Evolutionary conservation across 106 monocot species (phyloP).

Genomic region (Dioscorea dumetorum): DNA sequence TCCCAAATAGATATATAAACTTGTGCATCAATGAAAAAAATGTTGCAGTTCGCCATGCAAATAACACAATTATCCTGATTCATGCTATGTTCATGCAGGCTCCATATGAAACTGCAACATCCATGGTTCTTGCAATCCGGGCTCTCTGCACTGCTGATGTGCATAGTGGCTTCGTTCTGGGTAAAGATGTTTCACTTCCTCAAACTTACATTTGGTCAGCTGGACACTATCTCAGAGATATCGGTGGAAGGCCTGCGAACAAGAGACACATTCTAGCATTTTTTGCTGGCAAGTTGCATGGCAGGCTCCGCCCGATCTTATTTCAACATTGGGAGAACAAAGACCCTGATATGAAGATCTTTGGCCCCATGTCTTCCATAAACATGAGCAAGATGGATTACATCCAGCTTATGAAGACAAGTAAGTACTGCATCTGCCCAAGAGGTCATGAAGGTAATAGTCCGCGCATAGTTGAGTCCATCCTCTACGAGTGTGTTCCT

Average conservation of each 20-base stretch:
- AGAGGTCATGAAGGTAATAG: slow-evolving; percentile 94
- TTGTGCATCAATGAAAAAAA: too few relatives aligned
- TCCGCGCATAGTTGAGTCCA: slow-evolving; percentile 86
- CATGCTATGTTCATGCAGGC: too few relatives aligned
- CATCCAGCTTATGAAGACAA: slow-evolving; percentile 73
- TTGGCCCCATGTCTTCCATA: slow-evolving; percentile 52
- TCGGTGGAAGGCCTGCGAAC: slow-evolving; percentile 40
- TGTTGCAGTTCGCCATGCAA: too few relatives aligned
- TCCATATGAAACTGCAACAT: too few relatives aligned
- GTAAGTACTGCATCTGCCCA: slow-evolving; percentile 88
- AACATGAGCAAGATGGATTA: slow-evolving; percentile 63
- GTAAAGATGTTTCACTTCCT: slow-evolving; percentile 37
- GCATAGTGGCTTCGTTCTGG: slow-evolving; percentile 27
- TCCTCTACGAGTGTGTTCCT: slow-evolving; percentile 87
- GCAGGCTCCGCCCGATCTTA: slow-evolving; percentile 63
- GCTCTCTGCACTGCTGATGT: slow-evolving; percentile 35
- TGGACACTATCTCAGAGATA: slow-evolving; percentile 9
- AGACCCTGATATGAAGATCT: slow-evolving; percentile 68
- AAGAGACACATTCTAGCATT: slow-evolving; percentile 69
- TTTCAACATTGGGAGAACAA: slow-evolving; percentile 55
- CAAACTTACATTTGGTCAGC: slow-evolving; percentile 26
- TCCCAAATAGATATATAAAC: too few relatives aligned
- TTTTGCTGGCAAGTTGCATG: slow-evolving; percentile 82
- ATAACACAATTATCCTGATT: too few relatives aligned
- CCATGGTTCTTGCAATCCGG: too few relatives aligned